Evolutionary conservation across 371 early-diverging fungal species (phyloP), one percentile per base, ranked within the genome.

Genomic region (Phascolomyces articulosus): DNA sequence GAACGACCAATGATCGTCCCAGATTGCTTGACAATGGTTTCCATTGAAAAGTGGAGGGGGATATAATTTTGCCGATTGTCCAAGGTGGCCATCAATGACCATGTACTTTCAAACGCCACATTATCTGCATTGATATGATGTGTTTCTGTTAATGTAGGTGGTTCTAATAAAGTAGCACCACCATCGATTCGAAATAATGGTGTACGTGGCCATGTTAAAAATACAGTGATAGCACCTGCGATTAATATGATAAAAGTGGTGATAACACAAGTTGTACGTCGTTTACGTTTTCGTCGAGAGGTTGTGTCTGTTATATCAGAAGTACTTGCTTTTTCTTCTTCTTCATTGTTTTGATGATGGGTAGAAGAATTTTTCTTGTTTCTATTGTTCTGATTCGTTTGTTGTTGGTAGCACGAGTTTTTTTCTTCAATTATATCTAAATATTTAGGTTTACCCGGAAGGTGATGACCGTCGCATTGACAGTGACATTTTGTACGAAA

Each of bases 181-280:
- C 72, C 70, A 48, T 75, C 73, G 29, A 75, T 70, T 29, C 76
- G 68, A 40, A 75, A 63, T 23, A 75, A 53, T 13, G 76, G 76
- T 49, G 54, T 65, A 16, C 76, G 72, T 51, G 76, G 76, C 72
- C 73, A 76, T 29, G 68, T 26, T 7, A 73, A 24, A 47, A 68
- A 73, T 1, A 60, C 49, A 40, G 68, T 40, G 1, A 72, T 55
- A 13, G 59, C 60, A 40, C 58, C n/a, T 27, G 66, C 21, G 3
- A 72, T 23, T 6, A 76, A 27, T 1, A 40, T 28, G 4, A 67
- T 10, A 58, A 76, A 76, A 2, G 27, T 38, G 9, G 27, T 21
- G 3, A 57, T 57, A 21, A 64, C 41, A 31, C 55, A 51, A 6
- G 73, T 60, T 3, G 66, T 69, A 49, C 75, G 66, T 44, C 27